Evolutionary conservation across 306 rosid species (phyloP).

Genomic region (Cyamopsis tetragonoloba): DNA sequence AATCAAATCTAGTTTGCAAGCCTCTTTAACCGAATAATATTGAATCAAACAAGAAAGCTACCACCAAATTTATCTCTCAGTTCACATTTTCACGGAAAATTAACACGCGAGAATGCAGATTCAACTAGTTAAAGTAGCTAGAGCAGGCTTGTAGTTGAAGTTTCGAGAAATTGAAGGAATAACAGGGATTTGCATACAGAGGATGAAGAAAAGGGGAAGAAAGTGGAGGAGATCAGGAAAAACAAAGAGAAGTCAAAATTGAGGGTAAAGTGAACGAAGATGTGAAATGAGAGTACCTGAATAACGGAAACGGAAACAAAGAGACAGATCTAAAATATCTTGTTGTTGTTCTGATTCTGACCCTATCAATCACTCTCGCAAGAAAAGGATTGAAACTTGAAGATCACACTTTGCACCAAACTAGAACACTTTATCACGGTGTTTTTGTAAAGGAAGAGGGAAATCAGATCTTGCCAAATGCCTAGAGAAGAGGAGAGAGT

Average conservation of each 20-base stretch:
- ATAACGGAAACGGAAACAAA: conserved; percentile 38
- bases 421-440: not conserved
- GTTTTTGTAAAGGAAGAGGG: conserved; percentile 14
- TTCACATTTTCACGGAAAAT: conserved; percentile 19
- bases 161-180: no score
- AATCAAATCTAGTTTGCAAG: conserved; percentile 11
- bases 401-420: conserved; percentile 19
- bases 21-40: not conserved
- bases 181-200: not conserved
- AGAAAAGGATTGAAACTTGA: conserved; percentile 34
- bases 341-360: no score
- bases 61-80: not conserved
- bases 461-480: conserved; percentile 64
- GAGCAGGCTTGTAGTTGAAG: conserved; percentile 16
- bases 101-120: not conserved
- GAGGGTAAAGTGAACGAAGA: conserved; percentile 22
- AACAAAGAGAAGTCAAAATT: not conserved
- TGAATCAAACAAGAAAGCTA: conserved; percentile 6
- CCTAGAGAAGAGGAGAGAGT: conserved; percentile 19
- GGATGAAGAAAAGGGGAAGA: not conserved
- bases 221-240: not conserved
- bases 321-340: conserved; percentile 61
- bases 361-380: conserved; percentile 6
- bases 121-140: conserved; percentile 6
- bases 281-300: conserved; percentile 41